Base-by-base conservation (phyloP, 2,329 filamentous ascomycete species). In the Pseudodiploospora longispora region DNA sequence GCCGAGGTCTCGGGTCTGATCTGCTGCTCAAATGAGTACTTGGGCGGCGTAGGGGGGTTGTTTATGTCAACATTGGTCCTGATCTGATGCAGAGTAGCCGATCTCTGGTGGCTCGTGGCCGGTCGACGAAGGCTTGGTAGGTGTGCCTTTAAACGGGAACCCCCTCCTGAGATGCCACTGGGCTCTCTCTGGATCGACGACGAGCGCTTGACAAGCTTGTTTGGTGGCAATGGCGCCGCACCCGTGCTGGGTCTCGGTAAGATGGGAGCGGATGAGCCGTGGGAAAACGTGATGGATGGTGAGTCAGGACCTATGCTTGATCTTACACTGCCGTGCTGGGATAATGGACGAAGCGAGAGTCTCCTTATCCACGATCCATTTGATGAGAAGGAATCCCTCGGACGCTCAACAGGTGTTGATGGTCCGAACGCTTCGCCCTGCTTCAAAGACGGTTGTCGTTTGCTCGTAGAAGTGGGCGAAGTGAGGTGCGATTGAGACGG, bases 61-160 rank as follows among this genome's bases (percentile, higher is more conserved):
- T 52, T 52, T 29, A 57, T 41, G 28, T 59, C 55, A 27, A 56
- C 52, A 44, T 61, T 55, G 10, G 60, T 57, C 42, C 66, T 61
- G 29, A 68, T 60, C 48, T 80, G 75, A 52, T 85, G 79, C 29
- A 87, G 66, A 1, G 83, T 87, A 31, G 79, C 80, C 38, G 83
- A 85, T 54, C 86, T 75, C 59, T 90, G 84, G 57, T 89, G 85
- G 60, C 85, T 89, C 12, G 86, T 90, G 38, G 84, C 84, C 42
- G 86, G 86, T 54, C 85, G 72, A 47, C 83, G 79, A 47, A 90
- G 72, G 27, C 76, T 80, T 3, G 80, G 75, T 49, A 85, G 69
- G 55, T 83, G 78, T 39, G 80, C 75, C 51, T 68, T 78, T 30
- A 80, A 72, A 50, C 73, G 69, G 47, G 69, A 71, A 46, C 70